Base-by-base conservation (phyloP, 1,284 basidiomycete genomes). In the Malassezia globosa region DNA sequence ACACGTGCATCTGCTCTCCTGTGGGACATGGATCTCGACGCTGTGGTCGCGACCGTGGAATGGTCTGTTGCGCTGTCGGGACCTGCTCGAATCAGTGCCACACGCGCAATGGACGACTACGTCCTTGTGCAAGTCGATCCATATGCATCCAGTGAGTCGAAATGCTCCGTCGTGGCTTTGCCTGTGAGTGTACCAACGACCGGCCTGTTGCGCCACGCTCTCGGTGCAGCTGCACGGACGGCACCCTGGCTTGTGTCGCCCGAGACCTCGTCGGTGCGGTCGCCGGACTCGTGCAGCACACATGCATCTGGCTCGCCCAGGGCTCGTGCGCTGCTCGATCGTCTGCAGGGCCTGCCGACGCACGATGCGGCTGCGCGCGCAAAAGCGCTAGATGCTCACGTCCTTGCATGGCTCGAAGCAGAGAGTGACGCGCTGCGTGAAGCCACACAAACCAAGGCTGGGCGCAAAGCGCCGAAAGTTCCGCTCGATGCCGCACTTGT, bases 21-120 rank as follows among this genome's bases (percentile, higher is more conserved):
- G n/a, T 52, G 50, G 50, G 50, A 52, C 45, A 31, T 42, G 5
- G 50, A 46, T 21, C 23, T 47, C 2, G 50, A 42, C 16, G 41
- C 50, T 7, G 45, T 52, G 23, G 39, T 52, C 16, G 40, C 44
- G 14, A 26, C 29, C 16, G 39, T 38, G 18, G 50, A 52, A 22
- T 52, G 50, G 50, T 42, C 50, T 27, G 35, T 47, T 11, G 16
- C 27, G 11, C 18, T 23, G 2, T 19, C 36, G 10, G 45, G 31
- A 21, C 27, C 25, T 14, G 21, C 19, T 5, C 6, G 23, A 13
- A 31, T 52, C 14, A 33, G 23, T 18, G 37, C 45, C 2, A 34
- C 37, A 27, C 41, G 22, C n/a, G 50, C 35, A 7, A 19, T 36
- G 21, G 44, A 42, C 37, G 38, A 39, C 11, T 29, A 52, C 23